These are phyloP conservation scores for Narthecium ossifragum DNA, from an alignment of 106 monocot genomes.

Conservation along the genomic window DNA sequence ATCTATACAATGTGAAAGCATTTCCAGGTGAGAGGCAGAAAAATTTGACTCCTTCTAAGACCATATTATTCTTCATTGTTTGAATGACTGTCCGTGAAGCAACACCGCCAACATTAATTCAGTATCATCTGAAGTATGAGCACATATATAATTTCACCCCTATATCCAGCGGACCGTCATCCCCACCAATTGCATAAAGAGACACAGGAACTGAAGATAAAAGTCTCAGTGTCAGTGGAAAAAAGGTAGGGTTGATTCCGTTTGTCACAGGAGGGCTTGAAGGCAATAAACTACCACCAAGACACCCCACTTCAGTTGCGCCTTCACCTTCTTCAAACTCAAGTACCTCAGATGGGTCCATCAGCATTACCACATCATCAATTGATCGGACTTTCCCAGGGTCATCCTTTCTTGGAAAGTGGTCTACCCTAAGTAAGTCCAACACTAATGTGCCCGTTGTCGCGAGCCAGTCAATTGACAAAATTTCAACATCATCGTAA, in stretches of 20 bases:
- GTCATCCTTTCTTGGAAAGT: constrained; percentile 9
- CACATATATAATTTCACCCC: constrained; percentile 43
- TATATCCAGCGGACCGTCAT: constrained; percentile 52
- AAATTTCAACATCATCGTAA: constrained; percentile 52
- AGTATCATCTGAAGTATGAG: constrained; percentile 36
- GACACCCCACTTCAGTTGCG: constrained; percentile 1
- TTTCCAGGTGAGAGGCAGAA: background rate
- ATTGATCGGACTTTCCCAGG: constrained; percentile 24
- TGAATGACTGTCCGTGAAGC: too few relatives aligned
- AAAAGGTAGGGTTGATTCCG: constrained; percentile 17
- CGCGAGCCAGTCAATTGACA: constrained; percentile 52
- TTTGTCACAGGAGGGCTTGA: background rate
- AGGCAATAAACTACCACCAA: background rate
- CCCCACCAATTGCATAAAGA: constrained; percentile 60
- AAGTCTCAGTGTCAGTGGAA: constrained; percentile 38
- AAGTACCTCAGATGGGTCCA: constrained; percentile 19
- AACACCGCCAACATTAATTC: background rate
- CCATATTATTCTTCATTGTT: background rate
- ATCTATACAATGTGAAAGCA: background rate
- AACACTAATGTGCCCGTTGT: constrained; percentile 41
- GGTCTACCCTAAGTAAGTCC: constrained; percentile 32
- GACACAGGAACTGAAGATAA: constrained; percentile 42
- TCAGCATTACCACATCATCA: constrained; percentile 40
- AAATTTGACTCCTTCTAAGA: background rate
- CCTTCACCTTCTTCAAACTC: constrained; percentile 7